Base-by-base conservation (phyloP, 768 basidiomycete genomes). In the Boletellus ananas region DNA sequence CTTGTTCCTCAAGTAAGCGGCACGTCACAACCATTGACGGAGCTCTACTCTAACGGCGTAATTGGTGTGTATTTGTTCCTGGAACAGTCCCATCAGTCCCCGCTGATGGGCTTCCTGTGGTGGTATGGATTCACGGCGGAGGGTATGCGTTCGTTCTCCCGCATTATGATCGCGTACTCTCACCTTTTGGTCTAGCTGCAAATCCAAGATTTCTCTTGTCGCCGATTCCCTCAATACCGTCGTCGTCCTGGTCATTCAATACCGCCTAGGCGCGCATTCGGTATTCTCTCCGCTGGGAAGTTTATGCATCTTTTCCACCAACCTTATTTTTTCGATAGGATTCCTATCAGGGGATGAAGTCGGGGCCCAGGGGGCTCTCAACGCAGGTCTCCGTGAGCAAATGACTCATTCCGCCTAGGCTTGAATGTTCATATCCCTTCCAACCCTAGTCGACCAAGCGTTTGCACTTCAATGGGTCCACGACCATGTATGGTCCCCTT, bases 121-220 rank as follows among this genome's bases (percentile, higher is more conserved):
- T 43, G 41, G 41, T 31, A 43, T 43, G 41, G 41, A 43, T 43
- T 43, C 41, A 43, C 12, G 40, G 40, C 9, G 40, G 39, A 27
- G 40, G 40, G 40, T 41, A 41, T 12, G 61, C 16, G 51, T 66
- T 37, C 70, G 78, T 7, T 80, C 74, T 61, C 78, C 79, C 7
- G 75, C 75, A 51, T 23, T 23, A 23, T 69, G 27, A 75, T 75
- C 74, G 17, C 17, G 68, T 49, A 2, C 18, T 21, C 21, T 13
- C 6, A n/a, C 4, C 16, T 11, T 33, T 31, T 5, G 7, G 8
- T 31, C 1, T 18, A 42, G 35, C 9, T 45, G 20, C 7, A 2
- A 29, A 6, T 31, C 18, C 18, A 64, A 62, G 0, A 52, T 50
- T 0, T 52, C 69, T 39, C 54, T 72, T 11, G 23, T 72, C 1